Conservation (phyloP, 495 filamentous ascomycete genomes). For the Halenospora varia region DNA sequence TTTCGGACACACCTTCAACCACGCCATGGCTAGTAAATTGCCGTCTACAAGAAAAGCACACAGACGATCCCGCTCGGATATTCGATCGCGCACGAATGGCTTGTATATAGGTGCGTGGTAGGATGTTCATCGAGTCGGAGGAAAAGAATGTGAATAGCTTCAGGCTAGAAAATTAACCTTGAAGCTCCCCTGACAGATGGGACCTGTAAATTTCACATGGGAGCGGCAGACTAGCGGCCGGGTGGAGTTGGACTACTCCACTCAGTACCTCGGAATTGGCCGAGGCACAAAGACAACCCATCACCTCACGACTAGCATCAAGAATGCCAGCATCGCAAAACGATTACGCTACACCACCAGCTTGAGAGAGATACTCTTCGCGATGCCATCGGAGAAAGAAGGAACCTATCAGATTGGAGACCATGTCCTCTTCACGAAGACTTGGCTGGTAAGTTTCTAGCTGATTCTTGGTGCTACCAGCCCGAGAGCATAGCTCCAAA, state of each 20-base stretch:
- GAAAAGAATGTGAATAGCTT: background rate
- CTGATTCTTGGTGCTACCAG: too few species aligned
- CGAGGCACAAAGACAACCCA: background rate
- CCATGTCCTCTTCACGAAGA: slow-evolving; percentile 71
- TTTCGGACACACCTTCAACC: slow-evolving; percentile 9
- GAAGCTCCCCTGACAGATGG: background rate
- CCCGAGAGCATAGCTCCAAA: too few species aligned
- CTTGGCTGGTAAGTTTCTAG: slow-evolving; percentile 65
- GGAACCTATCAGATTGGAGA: slow-evolving; percentile 54
- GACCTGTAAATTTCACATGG: background rate
- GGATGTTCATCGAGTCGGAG: slow-evolving; percentile 1
- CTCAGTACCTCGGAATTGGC: background rate
- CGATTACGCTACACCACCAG: background rate
- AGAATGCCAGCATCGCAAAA: background rate
- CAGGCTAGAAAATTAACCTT: background rate
- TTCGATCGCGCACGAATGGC: background rate
- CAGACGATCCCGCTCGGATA: background rate
- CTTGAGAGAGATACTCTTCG: slow-evolving; percentile 7
- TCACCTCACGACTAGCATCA: background rate
- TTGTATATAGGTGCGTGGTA: background rate
- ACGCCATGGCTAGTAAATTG: background rate
- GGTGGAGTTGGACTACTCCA: background rate
- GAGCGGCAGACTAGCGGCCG: background rate
- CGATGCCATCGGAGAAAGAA: slow-evolving; percentile 44
- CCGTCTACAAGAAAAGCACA: background rate